A percentile compares a stretch with the other conserved stretches of the same genome.
Conservation (phyloP, 1,139 yeast species). For the Suhomyces wounanorum region DNA sequence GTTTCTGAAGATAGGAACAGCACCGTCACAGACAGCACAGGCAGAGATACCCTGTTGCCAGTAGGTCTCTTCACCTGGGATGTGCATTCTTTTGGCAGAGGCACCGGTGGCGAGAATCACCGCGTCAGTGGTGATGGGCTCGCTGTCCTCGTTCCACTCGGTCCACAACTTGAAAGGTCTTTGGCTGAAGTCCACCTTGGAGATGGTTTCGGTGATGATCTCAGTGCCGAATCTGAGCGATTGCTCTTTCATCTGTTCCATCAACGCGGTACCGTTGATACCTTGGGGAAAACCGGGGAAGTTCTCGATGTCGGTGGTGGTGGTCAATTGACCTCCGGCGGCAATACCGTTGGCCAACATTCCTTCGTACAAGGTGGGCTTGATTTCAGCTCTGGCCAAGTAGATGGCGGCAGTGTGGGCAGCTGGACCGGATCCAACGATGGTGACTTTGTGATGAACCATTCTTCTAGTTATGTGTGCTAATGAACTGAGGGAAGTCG, state of each 20-base stretch:
- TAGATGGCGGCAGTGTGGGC: constrained; percentile 99
- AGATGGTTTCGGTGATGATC: constrained; percentile 88
- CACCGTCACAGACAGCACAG: constrained; percentile 99
- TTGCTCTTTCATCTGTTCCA: constrained; percentile 93
- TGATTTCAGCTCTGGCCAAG: constrained; percentile 92
- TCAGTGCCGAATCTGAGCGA: constrained; percentile 86
- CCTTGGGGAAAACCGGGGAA: constrained; percentile 98
- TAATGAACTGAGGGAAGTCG: background rate
- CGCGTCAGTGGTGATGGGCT: constrained; percentile 90
- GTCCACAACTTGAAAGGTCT: constrained; percentile 97
- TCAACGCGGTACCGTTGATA: constrained; percentile 81
- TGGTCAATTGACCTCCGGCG: constrained; percentile 98
- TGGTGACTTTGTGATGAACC: constrained; percentile 88
- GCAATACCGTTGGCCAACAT: constrained; percentile 97
- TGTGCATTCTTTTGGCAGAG: constrained; percentile 86
- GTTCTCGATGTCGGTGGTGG: constrained; percentile 96
- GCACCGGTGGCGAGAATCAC: constrained; percentile 96
- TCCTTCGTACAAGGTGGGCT: constrained; percentile 93
- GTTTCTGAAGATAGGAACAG: constrained; percentile 97
- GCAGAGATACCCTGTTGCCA: constrained; percentile 99
- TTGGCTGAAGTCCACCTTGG: constrained; percentile 82
- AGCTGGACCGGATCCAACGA: constrained; percentile 98
- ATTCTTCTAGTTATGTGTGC: constrained; percentile 39
- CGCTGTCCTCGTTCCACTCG: constrained; percentile 86
- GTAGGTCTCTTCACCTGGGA: constrained; percentile 96